These are phyloP conservation scores for Wickerhamiella lipophila DNA, from an alignment of 805 yeast genomes.

Conservation along the genomic window DNA sequence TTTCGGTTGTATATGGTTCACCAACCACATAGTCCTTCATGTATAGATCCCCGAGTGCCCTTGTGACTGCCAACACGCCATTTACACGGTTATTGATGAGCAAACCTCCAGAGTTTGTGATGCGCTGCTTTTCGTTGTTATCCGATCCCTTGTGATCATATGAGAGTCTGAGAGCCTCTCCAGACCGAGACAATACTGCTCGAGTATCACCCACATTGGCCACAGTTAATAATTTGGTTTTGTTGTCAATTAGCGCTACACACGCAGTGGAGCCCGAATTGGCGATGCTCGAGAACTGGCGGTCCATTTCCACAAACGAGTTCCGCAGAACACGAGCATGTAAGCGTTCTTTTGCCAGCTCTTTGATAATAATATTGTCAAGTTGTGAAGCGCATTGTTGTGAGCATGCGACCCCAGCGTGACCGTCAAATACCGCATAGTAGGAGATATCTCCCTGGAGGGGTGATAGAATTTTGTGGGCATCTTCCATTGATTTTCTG, in stretches of 20 bases:
- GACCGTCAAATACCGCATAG: slow-evolving; percentile 93
- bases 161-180: slow-evolving; percentile 62
- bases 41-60: slow-evolving; percentile 88
- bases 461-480: slow-evolving; percentile 83
- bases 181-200: slow-evolving; percentile 62
- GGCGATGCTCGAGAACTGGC: slow-evolving; percentile 49
- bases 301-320: slow-evolving; percentile 67
- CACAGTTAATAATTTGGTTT: slow-evolving; percentile 60
- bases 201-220: slow-evolving; percentile 95
- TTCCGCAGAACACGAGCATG: slow-evolving; percentile 42
- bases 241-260: slow-evolving; percentile 48
- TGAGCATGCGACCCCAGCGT: slow-evolving; percentile 88
- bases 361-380: slow-evolving; percentile 43
- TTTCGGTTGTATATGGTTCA: slow-evolving; percentile 81
- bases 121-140: slow-evolving; percentile 58
- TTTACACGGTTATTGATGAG: slow-evolving; percentile 85
- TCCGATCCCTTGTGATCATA: slow-evolving; percentile 94
- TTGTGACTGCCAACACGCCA: slow-evolving; percentile 87
- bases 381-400: slow-evolving; percentile 87
- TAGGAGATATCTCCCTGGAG: slow-evolving; percentile 65
- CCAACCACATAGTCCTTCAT: slow-evolving; percentile 84
- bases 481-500: slow-evolving; percentile 90
- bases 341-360: slow-evolving; percentile 1
- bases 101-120: slow-evolving; percentile 69
- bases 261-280: slow-evolving; percentile 92